These are phyloP conservation scores for Rhododendron molle DNA, from an alignment of 148 eudicot species.

Conservation along the genomic window DNA sequence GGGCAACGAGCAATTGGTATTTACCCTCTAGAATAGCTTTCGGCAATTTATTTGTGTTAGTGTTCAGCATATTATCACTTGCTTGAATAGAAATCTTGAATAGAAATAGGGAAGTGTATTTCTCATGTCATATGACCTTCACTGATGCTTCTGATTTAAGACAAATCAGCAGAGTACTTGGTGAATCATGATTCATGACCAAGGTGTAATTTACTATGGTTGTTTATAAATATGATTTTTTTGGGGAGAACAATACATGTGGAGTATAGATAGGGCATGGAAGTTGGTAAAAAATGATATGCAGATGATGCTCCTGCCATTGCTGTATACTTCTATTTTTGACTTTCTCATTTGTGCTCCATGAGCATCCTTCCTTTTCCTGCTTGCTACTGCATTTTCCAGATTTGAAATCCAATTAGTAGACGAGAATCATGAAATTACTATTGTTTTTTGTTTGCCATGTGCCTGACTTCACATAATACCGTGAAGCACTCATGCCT, in stretches of 20 bases:
- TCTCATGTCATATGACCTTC: background rate
- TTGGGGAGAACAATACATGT: background rate
- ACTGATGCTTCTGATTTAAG: background rate
- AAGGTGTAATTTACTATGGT: background rate
- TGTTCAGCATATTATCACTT: background rate
- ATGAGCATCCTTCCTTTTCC: background rate
- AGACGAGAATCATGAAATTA: background rate
- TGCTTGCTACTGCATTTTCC: background rate
- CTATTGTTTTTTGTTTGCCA: background rate
- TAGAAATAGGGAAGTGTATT: background rate
- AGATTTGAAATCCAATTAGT: background rate
- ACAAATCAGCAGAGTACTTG: background rate
- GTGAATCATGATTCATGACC: background rate
- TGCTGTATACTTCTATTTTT: background rate
- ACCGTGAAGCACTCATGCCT: background rate
- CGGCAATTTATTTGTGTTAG: background rate
- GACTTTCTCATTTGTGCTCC: background rate
- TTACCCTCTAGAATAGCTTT: background rate
- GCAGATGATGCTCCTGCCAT: background rate
- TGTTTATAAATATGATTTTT: background rate
- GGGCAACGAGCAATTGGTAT: slow-evolving; percentile 85
- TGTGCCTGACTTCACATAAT: background rate
- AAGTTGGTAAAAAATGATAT: background rate
- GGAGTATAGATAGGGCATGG: background rate
- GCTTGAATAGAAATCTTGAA: too few relatives aligned